Evolutionary conservation across 768 basidiomycete species (phyloP), one percentile per base, ranked within the genome.

Genomic region (Boletellus sp.): DNA sequence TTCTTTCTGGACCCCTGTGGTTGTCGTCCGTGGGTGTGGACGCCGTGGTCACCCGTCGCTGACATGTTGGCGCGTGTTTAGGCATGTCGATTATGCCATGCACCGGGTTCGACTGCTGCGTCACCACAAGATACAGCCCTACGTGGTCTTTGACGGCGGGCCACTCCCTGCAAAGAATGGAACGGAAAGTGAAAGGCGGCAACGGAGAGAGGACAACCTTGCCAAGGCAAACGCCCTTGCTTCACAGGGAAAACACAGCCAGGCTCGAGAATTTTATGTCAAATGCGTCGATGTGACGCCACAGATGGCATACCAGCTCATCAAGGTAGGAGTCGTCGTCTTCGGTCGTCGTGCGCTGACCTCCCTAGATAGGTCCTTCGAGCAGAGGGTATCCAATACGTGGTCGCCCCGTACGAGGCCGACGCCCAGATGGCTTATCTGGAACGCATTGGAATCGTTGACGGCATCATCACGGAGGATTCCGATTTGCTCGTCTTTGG

Each of bases 391-490:
- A 79, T 98, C 8, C 65, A 78, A 17, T 96, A 95, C 63, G 74
- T 98, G 34, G 96, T 98, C 16, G 95, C 96, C 4, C 96, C 96
- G 0, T 99, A 98, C 67, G 96, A 99, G 74, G 96, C 96, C 1
- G 96, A 99, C 62, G 93, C 96, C 1, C 96, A 99, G 67, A 79
- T 99, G 49, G 87, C 91, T 39, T 97, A 87, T 69, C 79, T 99
- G 38, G 96, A 98, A 63, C 81, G 80, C 42, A 67, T 74, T 37
- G 91, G 91, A 16, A 60, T 89, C 31, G 90, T 93, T 35, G 87
- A 94, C 64, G 96, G 85, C 3, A 86, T 99, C 66, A 79, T 99
- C 57, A 98, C 96, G 2, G 96, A 99, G 70, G 96, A 98, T 70
- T 97, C 94, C 0, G 96, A 99, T 68, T 76, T 99, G 24, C 84